Evolutionary conservation across 2,329 filamentous ascomycete species (phyloP), one percentile per base, ranked within the genome.

Genomic region (Sporothrix euskadiensis): DNA sequence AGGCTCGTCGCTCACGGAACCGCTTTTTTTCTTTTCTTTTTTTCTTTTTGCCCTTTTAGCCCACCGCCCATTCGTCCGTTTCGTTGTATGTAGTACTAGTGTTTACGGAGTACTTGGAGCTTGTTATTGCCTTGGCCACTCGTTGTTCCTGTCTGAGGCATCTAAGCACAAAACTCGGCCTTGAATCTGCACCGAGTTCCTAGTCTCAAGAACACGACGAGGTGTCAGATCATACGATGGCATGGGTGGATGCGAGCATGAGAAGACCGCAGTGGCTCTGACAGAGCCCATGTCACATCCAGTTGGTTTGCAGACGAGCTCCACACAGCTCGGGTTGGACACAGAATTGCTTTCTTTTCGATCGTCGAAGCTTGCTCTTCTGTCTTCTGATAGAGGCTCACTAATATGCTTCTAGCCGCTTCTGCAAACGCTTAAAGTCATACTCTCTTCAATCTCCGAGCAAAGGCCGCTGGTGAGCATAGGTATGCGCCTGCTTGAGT

Each of bases 181-280:
- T 59, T 59, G 56, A 59, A 35, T 59, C 14, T 59, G 56, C 56
- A 59, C 56, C 56, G 56, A 59, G 16, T 35, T 59, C 56, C 56
- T 59, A 14, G 56, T 14, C 6, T 26, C 35, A 5, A 35, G 56
- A 44, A 44, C 3, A 44, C 41, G 12, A 44, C 44, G 4, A 49
- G 14, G 14, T 49, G 44, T 49, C 44, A 59, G 26, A 59, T 59
- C 56, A 30, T 59, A 59, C 56, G 56, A 59, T 59, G 5, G 26
- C 54, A 57, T 32, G 54, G 4, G 10, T 57, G 10, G 54, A 57
- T 9, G 54, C 32, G 54, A 32, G 52, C 52, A 56, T 8, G 26
- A 56, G 22, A 56, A 9, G 16, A 35, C 30, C 8, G 16, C 56
- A 19, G 56, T 19, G 56, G 26, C 56, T 30, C 26, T 59, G 56